These are phyloP conservation scores for Karstenula rhodostoma DNA, from an alignment of 2,329 filamentous ascomycete species.

Conservation along the genomic window DNA sequence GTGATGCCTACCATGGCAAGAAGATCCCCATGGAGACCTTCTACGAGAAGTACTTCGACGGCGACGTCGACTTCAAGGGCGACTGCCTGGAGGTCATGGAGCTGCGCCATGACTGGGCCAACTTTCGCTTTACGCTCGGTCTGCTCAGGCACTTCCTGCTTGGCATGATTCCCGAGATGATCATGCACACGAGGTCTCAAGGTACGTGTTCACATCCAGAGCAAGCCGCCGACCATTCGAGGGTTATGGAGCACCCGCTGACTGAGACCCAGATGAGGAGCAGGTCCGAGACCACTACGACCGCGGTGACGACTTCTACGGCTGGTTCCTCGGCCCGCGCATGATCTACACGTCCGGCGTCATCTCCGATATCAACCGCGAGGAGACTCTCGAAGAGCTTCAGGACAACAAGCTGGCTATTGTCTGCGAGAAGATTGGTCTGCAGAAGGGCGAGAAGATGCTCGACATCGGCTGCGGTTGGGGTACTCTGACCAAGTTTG, in stretches of 20 bases:
- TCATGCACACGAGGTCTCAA: constrained; percentile 92
- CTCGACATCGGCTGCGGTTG: constrained; percentile 98
- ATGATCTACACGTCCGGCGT: constrained; percentile 99
- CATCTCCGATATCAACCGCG: constrained; percentile 84
- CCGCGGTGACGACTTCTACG: constrained; percentile 97
- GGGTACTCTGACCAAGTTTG: constrained; percentile 94
- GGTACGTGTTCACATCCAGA: constrained; percentile 58
- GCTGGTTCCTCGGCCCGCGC: constrained; percentile 95
- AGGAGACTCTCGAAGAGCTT: constrained; percentile 92
- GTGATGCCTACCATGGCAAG: constrained; percentile 76
- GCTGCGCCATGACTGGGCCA: constrained; percentile 96
- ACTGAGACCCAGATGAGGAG: constrained; percentile 78
- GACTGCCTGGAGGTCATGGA: constrained; percentile 89
- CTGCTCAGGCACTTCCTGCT: constrained; percentile 90
- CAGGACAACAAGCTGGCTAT: constrained; percentile 97
- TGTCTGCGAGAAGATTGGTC: constrained; percentile 93
- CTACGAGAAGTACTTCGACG: constrained; percentile 97
- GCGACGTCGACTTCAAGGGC: constrained; percentile 93
- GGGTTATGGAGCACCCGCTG: constrained; percentile 27
- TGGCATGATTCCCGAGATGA: constrained; percentile 86
- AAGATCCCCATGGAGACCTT: constrained; percentile 93
- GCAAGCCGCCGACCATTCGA: background rate
- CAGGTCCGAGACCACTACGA: constrained; percentile 98
- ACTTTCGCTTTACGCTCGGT: constrained; percentile 85
- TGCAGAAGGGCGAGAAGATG: constrained; percentile 81